phyloP scores from a whole-genome alignment of 805 yeast species.

The Starmerella davenportii region DNA sequence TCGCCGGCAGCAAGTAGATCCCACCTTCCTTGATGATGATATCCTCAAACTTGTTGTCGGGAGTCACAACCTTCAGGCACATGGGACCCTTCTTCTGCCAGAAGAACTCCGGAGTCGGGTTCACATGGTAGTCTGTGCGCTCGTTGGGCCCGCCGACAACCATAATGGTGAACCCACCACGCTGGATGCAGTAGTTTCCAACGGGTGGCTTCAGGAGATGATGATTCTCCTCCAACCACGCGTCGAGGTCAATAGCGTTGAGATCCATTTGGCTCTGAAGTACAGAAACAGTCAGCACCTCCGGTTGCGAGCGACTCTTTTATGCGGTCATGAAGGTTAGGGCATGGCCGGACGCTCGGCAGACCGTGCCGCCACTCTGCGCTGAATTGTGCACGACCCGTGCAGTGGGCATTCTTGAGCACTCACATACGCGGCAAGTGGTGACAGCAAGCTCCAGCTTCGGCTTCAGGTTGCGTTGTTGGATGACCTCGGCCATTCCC shows the following conservation, averaged over 20 bases:
- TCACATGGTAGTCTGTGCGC: slow-evolving; percentile 81
- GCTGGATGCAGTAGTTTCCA: slow-evolving; percentile 72
- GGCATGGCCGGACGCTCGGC: not conserved
- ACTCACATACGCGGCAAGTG: too few species aligned
- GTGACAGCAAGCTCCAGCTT: too few species aligned
- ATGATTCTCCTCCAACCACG: slow-evolving; percentile 65
- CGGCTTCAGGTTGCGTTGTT: too few species aligned
- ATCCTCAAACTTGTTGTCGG: slow-evolving; percentile 57
- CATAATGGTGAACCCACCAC: slow-evolving; percentile 89
- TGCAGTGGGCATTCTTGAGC: too few species aligned
- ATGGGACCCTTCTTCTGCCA: slow-evolving; percentile 73
- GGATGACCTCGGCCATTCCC: too few species aligned
- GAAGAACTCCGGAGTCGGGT: slow-evolving; percentile 90
- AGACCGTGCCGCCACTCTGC: too few species aligned
- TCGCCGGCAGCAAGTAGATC: slow-evolving; percentile 69
- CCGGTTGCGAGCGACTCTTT: not conserved
- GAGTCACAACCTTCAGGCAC: slow-evolving; percentile 61
- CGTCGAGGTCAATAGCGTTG: slow-evolving; percentile 52
- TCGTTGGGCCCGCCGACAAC: slow-evolving; percentile 93
- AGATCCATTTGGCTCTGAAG: slow-evolving; percentile 5
- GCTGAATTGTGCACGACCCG: too few species aligned
- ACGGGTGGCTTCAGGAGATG: slow-evolving; percentile 79
- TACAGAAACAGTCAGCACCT: not conserved
- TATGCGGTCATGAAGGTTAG: not conserved
- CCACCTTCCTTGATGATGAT: slow-evolving; percentile 68